Conservation (phyloP, 2,329 filamentous ascomycete species). For the Cytospora chrysosperma region DNA sequence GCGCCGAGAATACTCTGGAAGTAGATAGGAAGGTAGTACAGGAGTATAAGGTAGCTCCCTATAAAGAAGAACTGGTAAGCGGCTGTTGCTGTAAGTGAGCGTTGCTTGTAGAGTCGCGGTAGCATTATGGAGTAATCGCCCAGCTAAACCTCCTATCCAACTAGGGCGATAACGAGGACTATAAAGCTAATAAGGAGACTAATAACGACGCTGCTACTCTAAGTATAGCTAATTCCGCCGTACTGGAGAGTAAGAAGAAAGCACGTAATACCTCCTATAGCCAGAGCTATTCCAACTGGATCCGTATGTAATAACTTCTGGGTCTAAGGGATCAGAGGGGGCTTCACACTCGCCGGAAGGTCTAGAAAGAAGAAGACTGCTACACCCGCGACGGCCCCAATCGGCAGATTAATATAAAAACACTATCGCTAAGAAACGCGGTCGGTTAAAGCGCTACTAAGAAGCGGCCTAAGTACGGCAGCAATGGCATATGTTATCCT, state of each 20-base stretch:
- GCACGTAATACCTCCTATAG: conserved; percentile 39
- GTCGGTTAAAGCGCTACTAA: conserved; percentile 30
- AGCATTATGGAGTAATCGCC: no score
- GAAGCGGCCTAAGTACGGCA: conserved; percentile 28
- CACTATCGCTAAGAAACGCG: conserved; percentile 29
- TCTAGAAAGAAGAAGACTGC: conserved; percentile 36
- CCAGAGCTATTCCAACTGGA: conserved; percentile 36
- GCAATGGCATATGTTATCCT: conserved; percentile 15
- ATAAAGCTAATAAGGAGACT: conserved; percentile 34
- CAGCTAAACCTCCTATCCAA: no score
- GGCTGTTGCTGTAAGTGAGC: no score
- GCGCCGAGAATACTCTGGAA: no score
- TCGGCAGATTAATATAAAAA: conserved; percentile 34
- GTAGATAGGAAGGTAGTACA: no score
- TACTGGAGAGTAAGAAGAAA: conserved; percentile 43
- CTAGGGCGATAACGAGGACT: conserved; percentile 26
- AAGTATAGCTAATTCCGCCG: conserved; percentile 39
- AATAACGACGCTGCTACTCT: conserved; percentile 35
- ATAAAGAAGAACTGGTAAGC: no score
- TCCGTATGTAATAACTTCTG: conserved; percentile 45
- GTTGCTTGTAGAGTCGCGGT: no score
- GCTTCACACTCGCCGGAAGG: conserved; percentile 34
- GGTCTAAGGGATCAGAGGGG: conserved; percentile 29
- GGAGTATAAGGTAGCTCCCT: no score
- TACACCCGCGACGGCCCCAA: conserved; percentile 29